Evolutionary conservation across 2,329 filamentous ascomycete genomes (phyloP).

Genomic region (Cylindrodendrum hubeiense): DNA sequence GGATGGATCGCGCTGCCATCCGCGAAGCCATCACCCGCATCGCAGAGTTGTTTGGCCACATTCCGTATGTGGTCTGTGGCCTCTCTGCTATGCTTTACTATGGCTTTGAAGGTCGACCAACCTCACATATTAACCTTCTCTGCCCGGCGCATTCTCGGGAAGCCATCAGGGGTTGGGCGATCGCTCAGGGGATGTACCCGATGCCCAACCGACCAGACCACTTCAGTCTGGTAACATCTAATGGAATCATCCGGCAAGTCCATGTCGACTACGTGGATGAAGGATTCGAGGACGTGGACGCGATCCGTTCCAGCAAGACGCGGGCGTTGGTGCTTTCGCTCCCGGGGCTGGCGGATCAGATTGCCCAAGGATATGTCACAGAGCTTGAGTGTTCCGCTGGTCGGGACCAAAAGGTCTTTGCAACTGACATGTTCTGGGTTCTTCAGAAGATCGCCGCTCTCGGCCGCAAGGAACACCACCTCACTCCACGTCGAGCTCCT

Average conservation of each 20-base stretch:
- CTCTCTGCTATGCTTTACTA: conserved; percentile 58
- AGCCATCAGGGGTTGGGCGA: conserved; percentile 57
- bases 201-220: conserved; percentile 44
- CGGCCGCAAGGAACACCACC: conserved; percentile 31
- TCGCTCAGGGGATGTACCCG: conserved; percentile 47
- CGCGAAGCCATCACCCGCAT: conserved; percentile 55
- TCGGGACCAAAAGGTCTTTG: conserved; percentile 37
- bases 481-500: conserved; percentile 32
- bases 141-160: conserved; percentile 53
- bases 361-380: conserved; percentile 50
- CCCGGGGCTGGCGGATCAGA: conserved; percentile 49
- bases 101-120: conserved; percentile 50
- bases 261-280: conserved; percentile 52
- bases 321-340: conserved; percentile 49
- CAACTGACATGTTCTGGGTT: conserved; percentile 51
- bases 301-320: conserved; percentile 31
- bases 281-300: conserved; percentile 47
- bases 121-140: conserved; percentile 54
- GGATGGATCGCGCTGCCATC: conserved; percentile 48
- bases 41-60: conserved; percentile 54
- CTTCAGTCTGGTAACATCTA: conserved; percentile 52
- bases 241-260: conserved; percentile 48
- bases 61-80: conserved; percentile 62
- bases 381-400: conserved; percentile 33
- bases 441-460: conserved; percentile 46